These are phyloP conservation scores for Fusarium acutatum DNA, from an alignment of 2,329 filamentous ascomycete genomes.

Conservation along the genomic window DNA sequence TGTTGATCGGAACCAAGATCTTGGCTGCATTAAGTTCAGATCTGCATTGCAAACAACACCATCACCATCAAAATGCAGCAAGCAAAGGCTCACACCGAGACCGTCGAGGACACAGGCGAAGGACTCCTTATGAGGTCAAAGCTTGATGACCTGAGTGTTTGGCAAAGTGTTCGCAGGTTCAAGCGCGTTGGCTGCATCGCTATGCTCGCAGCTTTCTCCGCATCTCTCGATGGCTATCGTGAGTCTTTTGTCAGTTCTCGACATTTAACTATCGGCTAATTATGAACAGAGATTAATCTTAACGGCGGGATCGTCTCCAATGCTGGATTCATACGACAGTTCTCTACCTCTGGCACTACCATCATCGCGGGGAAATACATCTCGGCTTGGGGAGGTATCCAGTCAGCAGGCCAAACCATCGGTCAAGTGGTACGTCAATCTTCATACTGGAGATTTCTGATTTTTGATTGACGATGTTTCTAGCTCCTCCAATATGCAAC, in stretches of 20 bases:
- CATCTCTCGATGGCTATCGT: background rate
- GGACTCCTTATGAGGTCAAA: background rate
- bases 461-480: accelerated
- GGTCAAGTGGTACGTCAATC: background rate
- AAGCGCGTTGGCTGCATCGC: background rate
- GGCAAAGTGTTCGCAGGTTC: background rate
- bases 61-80: background rate
- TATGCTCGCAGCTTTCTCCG: background rate
- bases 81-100: background rate
- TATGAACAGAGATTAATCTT: background rate
- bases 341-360: background rate
- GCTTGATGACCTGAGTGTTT: background rate
- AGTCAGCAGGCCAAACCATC: background rate
- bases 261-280: background rate
- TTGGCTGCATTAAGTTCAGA: background rate
- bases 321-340: background rate
- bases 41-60: background rate
- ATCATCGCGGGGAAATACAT: background rate
- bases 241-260: background rate
- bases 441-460: no score
- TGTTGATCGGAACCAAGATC: background rate
- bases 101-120: background rate
- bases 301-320: background rate
- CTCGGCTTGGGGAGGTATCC: background rate
- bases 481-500: background rate